A percentile compares a stretch with the other conserved stretches of the same genome.
phyloP scores from a whole-genome alignment of 345 rosid genomes.

The Acer campestre region DNA sequence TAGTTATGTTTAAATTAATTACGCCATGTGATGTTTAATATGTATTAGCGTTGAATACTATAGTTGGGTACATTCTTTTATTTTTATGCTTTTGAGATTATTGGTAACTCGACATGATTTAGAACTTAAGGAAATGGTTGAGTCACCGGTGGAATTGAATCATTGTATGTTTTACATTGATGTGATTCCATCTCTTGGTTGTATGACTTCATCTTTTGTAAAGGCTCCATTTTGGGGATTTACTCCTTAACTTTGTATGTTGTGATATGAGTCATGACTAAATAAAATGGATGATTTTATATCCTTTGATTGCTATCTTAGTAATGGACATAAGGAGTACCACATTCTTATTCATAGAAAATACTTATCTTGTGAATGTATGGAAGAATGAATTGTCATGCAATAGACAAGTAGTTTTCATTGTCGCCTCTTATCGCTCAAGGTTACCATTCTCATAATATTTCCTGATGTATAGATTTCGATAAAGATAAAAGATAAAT shows the following conservation, averaged over 20 bases:
- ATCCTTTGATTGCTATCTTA: not conserved
- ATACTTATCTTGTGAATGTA: no score
- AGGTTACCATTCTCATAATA: no score
- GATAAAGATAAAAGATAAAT: no score
- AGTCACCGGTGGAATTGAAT: not conserved
- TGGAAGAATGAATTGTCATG: no score
- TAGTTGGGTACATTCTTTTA: no score
- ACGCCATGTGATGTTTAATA: not conserved
- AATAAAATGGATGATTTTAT: not conserved
- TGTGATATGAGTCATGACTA: not conserved
- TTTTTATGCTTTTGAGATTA: not conserved
- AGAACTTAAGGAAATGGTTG: not conserved
- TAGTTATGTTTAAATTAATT: not conserved
- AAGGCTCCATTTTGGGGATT: not conserved
- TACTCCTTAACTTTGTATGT: not conserved
- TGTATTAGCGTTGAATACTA: not conserved
- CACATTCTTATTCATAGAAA: no score
- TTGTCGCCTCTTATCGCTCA: no score
- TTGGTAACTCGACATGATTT: not conserved
- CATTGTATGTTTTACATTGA: not conserved
- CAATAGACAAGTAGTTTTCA: no score
- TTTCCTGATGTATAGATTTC: no score
- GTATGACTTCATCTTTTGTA: not conserved
- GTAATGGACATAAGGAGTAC: no score
- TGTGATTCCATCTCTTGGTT: not conserved